Conservation (phyloP, 768 basidiomycete species). For the Rhizopogon roseolus region DNA sequence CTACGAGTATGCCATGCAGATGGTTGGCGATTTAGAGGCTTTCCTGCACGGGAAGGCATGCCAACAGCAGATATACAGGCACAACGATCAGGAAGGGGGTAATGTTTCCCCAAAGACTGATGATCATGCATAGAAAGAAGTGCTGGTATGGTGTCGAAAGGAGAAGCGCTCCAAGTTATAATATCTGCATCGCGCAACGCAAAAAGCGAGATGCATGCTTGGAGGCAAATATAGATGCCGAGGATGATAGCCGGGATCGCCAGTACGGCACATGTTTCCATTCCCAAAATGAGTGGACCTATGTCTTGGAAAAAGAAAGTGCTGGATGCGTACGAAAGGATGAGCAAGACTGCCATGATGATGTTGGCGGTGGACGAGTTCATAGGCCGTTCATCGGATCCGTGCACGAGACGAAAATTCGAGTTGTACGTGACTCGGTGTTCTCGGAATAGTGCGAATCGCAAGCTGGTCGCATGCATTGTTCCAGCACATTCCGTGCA, state of each 20-base stretch:
- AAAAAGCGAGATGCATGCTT: conserved; percentile 1
- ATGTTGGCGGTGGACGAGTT: neutral
- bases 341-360: neutral
- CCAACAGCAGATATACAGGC: neutral
- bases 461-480: too few species aligned
- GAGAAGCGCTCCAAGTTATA: conserved; percentile 8
- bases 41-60: neutral
- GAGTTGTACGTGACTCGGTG: neutral
- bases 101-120: neutral
- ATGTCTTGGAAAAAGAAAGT: neutral
- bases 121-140: neutral
- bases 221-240: neutral
- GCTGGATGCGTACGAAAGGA: neutral
- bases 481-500: too few species aligned
- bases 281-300: too few species aligned
- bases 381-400: neutral
- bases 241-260: conserved; percentile 1
- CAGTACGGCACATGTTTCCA: neutral
- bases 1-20: neutral
- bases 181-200: neutral
- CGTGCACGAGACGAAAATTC: neutral
- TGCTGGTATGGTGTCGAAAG: conserved; percentile 1
- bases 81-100: neutral
- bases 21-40: neutral
- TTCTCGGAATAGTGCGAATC: too few species aligned